Base-by-base conservation (phyloP, 2,329 filamentous ascomycete genomes). In the Aspergillus ochraceoroseus region DNA sequence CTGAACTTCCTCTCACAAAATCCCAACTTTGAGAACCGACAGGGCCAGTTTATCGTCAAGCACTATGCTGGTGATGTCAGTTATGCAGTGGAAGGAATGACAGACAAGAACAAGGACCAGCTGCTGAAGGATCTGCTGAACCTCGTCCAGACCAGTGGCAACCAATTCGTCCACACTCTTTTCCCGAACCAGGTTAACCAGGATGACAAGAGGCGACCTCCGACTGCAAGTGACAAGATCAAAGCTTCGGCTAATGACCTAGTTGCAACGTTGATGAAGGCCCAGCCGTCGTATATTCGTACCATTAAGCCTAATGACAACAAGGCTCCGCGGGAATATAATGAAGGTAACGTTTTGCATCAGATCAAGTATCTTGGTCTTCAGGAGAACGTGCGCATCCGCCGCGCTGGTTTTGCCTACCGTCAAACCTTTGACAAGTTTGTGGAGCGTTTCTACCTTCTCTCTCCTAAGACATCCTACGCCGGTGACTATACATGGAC, bases 251-350 rank as follows among this genome's bases (percentile, higher is more conserved):
- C 92, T 6, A 98, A 98, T 60, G 88, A 94, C 30, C 75, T 98
- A 13, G 92, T 98, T 1, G 81, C 89, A 1, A 96, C 92, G 1
- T 67, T 98, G 56, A 96, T 95, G 89, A 94, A 95, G 68, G 90
- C 88, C 41, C 87, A 92, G 54, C 92, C 92, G 1, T 95, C 89
- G 2, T 98, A 98, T 61, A 98, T 98, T 56, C 87, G 92, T 62
- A 98, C 92, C 0, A 96, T 98, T 71, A 98, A 98, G 68, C 92
- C 92, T 1, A 98, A 98, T 70, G 92, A 98, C 67, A 96, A 95
- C 72, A 98, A 96, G 66, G 95, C 89, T 2, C 84, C 88, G 0
- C 82, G 80, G 7, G 92, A 98, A 62, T 98, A 95, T 66, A 95
- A 95, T 55, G 76, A 78, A 13, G 80, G 82, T 19, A 96, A 96